These are phyloP conservation scores for Vaccinium corymbosum DNA, from an alignment of 148 eudicot genomes.

Conservation along the genomic window DNA sequence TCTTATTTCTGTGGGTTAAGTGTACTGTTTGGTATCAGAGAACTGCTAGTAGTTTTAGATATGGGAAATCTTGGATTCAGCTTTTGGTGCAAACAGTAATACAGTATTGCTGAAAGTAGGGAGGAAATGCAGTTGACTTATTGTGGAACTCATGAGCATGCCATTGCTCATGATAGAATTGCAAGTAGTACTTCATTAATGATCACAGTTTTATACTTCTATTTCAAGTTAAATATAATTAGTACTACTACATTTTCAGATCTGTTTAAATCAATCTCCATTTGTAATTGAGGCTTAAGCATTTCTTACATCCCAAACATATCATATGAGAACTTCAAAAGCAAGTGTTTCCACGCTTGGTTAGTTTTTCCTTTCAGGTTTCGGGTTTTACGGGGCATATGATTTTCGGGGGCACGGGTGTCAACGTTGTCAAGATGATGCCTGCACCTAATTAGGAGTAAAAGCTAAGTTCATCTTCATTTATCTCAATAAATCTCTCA, in stretches of 20 bases:
- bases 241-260: background rate
- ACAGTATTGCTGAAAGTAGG: background rate
- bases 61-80: background rate
- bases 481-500: background rate
- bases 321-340: background rate
- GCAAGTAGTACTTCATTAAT: background rate
- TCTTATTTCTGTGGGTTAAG: background rate
- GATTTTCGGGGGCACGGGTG: too few species aligned
- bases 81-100: constrained; percentile 10
- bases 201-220: background rate
- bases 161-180: background rate
- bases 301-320: background rate
- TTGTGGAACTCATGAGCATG: background rate
- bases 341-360: background rate
- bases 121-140: background rate
- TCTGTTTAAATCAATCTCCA: background rate
- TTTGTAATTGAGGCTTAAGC: background rate
- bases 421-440: too few species aligned
- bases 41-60: background rate
- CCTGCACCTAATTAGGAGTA: too few species aligned
- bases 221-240: background rate
- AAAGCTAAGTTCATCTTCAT: too few species aligned
- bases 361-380: too few species aligned
- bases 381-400: too few species aligned
- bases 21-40: constrained; percentile 7